These are phyloP conservation scores for Ustilago shanxiensis DNA, from an alignment of 1,284 basidiomycete genomes.

Conservation along the genomic window DNA sequence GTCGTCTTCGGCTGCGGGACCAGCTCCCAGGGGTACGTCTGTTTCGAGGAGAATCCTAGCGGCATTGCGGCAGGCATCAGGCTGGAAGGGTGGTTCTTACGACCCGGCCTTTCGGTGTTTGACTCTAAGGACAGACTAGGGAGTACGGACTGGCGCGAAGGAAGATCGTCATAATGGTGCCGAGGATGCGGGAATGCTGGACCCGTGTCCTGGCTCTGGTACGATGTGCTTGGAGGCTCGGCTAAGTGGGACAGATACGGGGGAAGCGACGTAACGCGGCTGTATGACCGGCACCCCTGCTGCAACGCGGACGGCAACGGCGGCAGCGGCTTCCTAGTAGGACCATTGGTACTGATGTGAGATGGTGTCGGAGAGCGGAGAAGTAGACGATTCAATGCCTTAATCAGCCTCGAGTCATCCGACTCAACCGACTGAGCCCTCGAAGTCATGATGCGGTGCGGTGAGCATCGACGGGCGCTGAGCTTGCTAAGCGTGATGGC, in stretches of 20 bases:
- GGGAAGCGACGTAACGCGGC: conserved; percentile 11
- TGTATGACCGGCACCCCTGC: background rate
- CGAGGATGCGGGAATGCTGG: conserved; percentile 3
- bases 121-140: no score
- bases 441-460: background rate
- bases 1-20: conserved; percentile 26
- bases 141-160: no score
- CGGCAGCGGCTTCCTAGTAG: conserved; percentile 1
- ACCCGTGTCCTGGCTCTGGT: background rate
- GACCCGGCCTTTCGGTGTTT: no score
- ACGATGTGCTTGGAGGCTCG: background rate
- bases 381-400: conserved; percentile 3
- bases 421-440: background rate
- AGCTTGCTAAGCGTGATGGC: no score
- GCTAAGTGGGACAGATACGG: conserved; percentile 28
- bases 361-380: background rate
- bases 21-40: conserved; percentile 33
- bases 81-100: no score
- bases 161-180: background rate
- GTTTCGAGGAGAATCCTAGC: background rate
- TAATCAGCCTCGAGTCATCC: background rate
- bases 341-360: background rate
- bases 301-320: background rate
- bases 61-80: conserved; percentile 14
- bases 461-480: no score